A percentile compares a stretch with the other conserved stretches of the same genome.
These are phyloP conservation scores for Yamadazyma dendronema DNA, from an alignment of 1,139 yeast species.

Conservation along the genomic window DNA sequence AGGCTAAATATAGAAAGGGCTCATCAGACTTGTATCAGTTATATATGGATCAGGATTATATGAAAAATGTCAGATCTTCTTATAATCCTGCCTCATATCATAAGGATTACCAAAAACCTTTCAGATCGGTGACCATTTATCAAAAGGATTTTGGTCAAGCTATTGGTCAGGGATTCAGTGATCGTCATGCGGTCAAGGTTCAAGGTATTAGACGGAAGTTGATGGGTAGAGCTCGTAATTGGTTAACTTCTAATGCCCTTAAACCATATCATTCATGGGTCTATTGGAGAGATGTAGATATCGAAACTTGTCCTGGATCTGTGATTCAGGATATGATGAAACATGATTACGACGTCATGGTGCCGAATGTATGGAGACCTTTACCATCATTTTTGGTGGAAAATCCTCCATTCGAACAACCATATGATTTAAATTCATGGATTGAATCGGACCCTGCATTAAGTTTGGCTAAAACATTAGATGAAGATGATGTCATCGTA, in stretches of 20 bases:
- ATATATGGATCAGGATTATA: conserved; percentile 68
- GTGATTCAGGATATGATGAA: conserved; percentile 79
- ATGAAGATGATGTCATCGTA: conserved; percentile 84
- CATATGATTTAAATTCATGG: conserved; percentile 90
- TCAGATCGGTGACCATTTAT: conserved; percentile 72
- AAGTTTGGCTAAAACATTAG: conserved; percentile 61
- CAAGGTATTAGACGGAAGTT: conserved; percentile 85
- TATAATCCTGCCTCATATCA: conserved; percentile 59
- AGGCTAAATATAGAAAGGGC: conserved; percentile 37
- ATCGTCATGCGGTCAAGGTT: conserved; percentile 84
- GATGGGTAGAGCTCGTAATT: conserved; percentile 90
- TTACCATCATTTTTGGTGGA: conserved; percentile 71
- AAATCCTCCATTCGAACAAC: conserved; percentile 82
- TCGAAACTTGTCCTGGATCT: conserved; percentile 77
- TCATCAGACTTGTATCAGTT: conserved; percentile 60
- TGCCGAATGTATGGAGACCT: conserved; percentile 91
- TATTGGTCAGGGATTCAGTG: conserved; percentile 86
- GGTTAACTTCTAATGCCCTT: conserved; percentile 75
- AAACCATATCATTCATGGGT: conserved; percentile 92
- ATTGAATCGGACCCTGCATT: conserved; percentile 72
- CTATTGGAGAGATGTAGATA: conserved; percentile 91
- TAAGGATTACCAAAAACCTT: conserved; percentile 63
- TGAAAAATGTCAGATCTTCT: conserved; percentile 54
- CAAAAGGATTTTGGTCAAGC: conserved; percentile 83
- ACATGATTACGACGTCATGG: conserved; percentile 72